These are phyloP conservation scores for Rhizophagus prolifer DNA, from an alignment of 192 early-diverging fungal genomes.

Conservation along the genomic window DNA sequence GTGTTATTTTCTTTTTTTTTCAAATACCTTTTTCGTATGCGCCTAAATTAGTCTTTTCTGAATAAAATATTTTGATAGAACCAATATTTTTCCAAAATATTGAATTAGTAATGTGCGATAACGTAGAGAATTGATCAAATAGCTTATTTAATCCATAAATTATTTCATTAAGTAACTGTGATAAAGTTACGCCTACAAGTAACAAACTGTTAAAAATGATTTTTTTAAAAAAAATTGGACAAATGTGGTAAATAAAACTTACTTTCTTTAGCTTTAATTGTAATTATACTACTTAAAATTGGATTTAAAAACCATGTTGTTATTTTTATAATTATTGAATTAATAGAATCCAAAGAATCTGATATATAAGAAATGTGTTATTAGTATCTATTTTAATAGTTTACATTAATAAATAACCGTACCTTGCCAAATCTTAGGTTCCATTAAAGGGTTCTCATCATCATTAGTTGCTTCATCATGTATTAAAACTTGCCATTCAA, in stretches of 20 bases:
- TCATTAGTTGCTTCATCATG: constrained; percentile 35
- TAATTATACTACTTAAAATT: neutral
- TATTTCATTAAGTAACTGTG: neutral
- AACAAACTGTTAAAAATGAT: neutral
- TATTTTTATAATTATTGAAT: neutral
- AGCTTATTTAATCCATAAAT: neutral
- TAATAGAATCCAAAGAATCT: neutral
- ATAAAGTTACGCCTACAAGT: neutral
- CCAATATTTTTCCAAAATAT: constrained; percentile 14
- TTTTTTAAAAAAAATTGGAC: neutral
- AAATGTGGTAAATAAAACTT: neutral
- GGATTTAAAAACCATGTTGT: neutral
- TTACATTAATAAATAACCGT: neutral
- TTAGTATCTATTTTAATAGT: neutral
- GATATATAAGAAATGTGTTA: neutral
- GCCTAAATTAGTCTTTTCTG: neutral
- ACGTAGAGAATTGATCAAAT: neutral
- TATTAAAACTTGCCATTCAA: constrained; percentile 68
- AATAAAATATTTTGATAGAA: constrained; percentile 24
- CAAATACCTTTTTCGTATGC: constrained; percentile 13
- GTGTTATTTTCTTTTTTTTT: neutral
- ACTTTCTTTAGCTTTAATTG: neutral
- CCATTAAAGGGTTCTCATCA: neutral
- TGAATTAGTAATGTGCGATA: neutral
- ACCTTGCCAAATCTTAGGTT: neutral